Conservation (phyloP, 805 yeast genomes). For the Komagataella kurtzmanii region DNA sequence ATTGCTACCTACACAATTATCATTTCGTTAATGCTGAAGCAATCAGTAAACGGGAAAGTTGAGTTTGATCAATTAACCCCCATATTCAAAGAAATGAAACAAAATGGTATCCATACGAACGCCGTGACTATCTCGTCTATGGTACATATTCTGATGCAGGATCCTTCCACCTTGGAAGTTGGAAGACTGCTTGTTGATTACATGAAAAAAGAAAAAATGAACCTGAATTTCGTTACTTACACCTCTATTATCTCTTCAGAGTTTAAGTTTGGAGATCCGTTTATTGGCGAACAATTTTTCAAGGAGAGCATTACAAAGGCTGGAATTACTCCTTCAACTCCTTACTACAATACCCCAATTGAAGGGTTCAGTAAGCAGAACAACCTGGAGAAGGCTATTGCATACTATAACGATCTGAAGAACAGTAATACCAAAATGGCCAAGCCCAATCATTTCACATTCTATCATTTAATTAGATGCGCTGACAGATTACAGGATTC, state of each 20-base stretch:
- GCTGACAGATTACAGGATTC: conserved; percentile 19
- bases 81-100: conserved; percentile 23
- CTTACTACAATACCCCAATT: conserved; percentile 32
- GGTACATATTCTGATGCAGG: conserved; percentile 36
- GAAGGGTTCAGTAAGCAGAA: conserved; percentile 31
- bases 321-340: conserved; percentile 21
- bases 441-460: conserved; percentile 37
- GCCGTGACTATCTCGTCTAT: conserved; percentile 35
- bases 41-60: conserved; percentile 24
- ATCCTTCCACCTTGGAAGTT: conserved; percentile 30
- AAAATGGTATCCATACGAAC: conserved; percentile 23
- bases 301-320: conserved; percentile 16
- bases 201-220: conserved; percentile 20
- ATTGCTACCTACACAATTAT: conserved; percentile 50
- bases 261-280: conserved; percentile 25
- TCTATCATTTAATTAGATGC: conserved; percentile 28
- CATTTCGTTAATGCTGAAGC: conserved; percentile 39
- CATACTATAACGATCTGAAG: conserved; percentile 24
- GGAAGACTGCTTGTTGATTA: conserved; percentile 35
- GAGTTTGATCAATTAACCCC: conserved; percentile 15
- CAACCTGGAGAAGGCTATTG: conserved; percentile 21
- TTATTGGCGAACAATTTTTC: conserved; percentile 27
- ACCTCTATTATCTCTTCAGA: conserved; percentile 35
- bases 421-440: conserved; percentile 7
- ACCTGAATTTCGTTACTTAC: conserved; percentile 22